Evolutionary conservation across 2,329 filamentous ascomycete genomes (phyloP), one percentile per base, ranked within the genome.

Genomic region (Chlorencoelia australis): DNA sequence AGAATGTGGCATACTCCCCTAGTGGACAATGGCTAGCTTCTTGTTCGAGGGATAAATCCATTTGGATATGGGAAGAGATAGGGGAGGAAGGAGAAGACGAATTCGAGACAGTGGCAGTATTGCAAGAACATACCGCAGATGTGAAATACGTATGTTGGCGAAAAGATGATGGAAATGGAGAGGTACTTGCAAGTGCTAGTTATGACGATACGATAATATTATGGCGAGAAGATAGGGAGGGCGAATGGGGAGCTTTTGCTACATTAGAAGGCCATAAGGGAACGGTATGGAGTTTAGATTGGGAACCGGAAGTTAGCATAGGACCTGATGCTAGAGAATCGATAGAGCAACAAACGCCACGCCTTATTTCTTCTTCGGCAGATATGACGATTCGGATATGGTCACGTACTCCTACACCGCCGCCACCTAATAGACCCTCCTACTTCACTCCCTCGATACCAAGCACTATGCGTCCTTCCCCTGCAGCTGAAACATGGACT

Each of bases 41-140:
- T 0, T 95, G 88, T 60, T 83, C 78, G 35, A 73, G 91, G 32
- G 91, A 98, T 59, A 96, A 96, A 65, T 82, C 76, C 11, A 85
- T 96, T 13, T 98, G 91, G 91, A 85, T 98, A 51, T 98, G 91
- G 91, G 91, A 98, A 61, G 91, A 96, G 58, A 73, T 95, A 36
- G 73, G 74, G 25, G 62, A 63, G 7, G 80, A 83, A 48, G 82
- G 80, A 11, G 88, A 94, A 37, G 89, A 94, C 58, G 91, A 96
- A 57, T 96, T 88, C 66, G 91, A 98, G 68, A 96, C 91, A 2
- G 79, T 96, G 11, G 91, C 89, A 0, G 89, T 96, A 35, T 69
- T 96, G 53, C 86, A 84, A 60, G 91, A 96, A 62, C 91, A 98
- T 58, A 82, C 88, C 30, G 88, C 84, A 15, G 91, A 98, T 61